A percentile compares a stretch with the other conserved stretches of the same genome.
These are phyloP conservation scores for Podila epicladia DNA, from an alignment of 192 early-diverging fungal species.

Conservation along the genomic window DNA sequence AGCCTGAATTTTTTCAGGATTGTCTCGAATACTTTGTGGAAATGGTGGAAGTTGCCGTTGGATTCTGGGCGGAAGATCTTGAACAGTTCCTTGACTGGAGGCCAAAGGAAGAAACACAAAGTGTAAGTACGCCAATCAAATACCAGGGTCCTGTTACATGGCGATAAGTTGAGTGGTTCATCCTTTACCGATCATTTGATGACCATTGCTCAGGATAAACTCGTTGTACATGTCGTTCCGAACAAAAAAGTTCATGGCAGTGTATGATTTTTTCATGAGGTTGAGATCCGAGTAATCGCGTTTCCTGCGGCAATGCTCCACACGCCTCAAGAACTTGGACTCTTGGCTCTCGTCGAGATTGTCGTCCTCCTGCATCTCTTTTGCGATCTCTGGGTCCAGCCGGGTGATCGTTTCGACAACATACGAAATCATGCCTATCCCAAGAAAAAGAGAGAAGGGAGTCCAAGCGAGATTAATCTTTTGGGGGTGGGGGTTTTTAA, in stretches of 20 bases:
- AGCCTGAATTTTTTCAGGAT: conserved; percentile 41
- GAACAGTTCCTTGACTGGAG: conserved; percentile 37
- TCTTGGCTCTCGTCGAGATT: conserved; percentile 29
- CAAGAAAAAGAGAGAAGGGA: background rate
- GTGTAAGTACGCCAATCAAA: background rate
- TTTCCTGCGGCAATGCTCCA: conserved; percentile 22
- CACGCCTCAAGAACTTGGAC: conserved; percentile 31
- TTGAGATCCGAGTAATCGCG: conserved; percentile 36
- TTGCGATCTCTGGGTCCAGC: conserved; percentile 39
- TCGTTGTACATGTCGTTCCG: conserved; percentile 49
- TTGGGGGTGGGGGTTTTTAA: background rate
- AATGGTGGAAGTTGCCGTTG: conserved; percentile 50
- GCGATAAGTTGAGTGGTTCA: background rate
- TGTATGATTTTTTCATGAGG: conserved; percentile 50
- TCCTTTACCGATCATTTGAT: conserved; percentile 34
- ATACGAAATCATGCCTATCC: conserved; percentile 31
- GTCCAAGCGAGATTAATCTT: background rate
- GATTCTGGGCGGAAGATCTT: conserved; percentile 50
- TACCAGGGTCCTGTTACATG: background rate
- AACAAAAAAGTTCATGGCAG: conserved; percentile 43
- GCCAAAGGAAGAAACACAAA: background rate
- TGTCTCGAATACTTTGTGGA: conserved; percentile 47
- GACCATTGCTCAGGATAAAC: conserved; percentile 41
- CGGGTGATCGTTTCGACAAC: conserved; percentile 41
- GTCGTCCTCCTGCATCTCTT: conserved; percentile 9